Base-by-base conservation (phyloP, 352 stramenopile species). In the Phytophthora podocarpi region DNA sequence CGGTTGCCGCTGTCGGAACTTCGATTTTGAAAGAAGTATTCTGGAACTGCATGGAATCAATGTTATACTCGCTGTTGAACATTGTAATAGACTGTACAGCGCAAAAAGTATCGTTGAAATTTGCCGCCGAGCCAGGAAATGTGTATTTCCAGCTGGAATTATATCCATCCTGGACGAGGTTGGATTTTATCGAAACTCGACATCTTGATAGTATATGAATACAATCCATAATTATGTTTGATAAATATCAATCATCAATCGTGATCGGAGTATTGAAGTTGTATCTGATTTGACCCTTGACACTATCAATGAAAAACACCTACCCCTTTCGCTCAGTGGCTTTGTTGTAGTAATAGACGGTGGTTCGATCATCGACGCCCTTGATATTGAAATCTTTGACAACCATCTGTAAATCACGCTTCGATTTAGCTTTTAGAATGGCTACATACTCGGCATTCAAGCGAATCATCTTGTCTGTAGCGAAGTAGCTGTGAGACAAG, bases 331-430 rank as follows among this genome's bases (percentile, higher is more conserved):
- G 9, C 8, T 40, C 23, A 15, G 41, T 61, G n/a, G 53, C 53
- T 47, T 53, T 45, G 15, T 61, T 53, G 24, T 53, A 61, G 21
- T 51, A 51, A 45, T 60, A 45, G 40, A 60, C 30, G 13, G 52
- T 52, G 4, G 20, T 45, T 18, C 31, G 28, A 20, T 61, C 52
- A 60, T 50, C 40, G n/a, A 51, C 18, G 4, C 51, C 51, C 9
- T 36, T 27, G 40, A 60, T 51, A 8, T 60, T 60, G 9, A 60
- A 60, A 11, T 60, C 51, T 8, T 45, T 60, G 4, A 51, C 28
- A 37, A 60, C 31, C 40, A 60, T 60, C 28, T 52, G 28, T n/a
- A 60, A 37, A 45, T 60, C 51, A 37, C 51, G 51, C 37, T 50
- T 49, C 18, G 37, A 42, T 31, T 60, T 60, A 0, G 51, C 51